phyloP scores from a whole-genome alignment of 192 early-diverging fungal genomes.

The Coemansia sp. region DNA sequence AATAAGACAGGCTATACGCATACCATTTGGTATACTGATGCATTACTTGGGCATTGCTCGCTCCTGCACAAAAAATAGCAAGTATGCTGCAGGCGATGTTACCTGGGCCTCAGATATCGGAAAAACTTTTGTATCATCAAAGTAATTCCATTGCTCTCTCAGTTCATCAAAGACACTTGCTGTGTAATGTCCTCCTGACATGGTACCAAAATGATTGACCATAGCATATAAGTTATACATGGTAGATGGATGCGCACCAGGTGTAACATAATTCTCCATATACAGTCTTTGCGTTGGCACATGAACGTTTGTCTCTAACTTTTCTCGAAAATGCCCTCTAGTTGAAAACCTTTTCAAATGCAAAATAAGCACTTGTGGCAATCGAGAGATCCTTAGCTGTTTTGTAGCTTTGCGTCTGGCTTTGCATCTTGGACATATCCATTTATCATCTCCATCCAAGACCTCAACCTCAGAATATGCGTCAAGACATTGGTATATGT shows the following conservation, averaged over 20 bases:
- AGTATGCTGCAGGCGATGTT: slow-evolving; percentile 40
- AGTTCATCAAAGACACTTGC: slow-evolving; percentile 66
- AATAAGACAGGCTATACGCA: no score
- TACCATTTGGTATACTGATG: neutral
- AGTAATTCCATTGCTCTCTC: slow-evolving; percentile 74
- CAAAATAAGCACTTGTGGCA: slow-evolving; percentile 89
- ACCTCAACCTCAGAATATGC: slow-evolving; percentile 82
- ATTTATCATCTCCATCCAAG: slow-evolving; percentile 87
- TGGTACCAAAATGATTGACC: slow-evolving; percentile 75
- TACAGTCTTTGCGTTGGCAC: slow-evolving; percentile 72
- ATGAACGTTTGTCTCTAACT: slow-evolving; percentile 82
- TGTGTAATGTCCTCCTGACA: slow-evolving; percentile 79
- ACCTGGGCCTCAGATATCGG: slow-evolving; percentile 37
- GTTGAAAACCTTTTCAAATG: slow-evolving; percentile 94
- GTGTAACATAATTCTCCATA: slow-evolving; percentile 58
- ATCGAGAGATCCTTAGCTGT: slow-evolving; percentile 67
- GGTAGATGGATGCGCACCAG: slow-evolving; percentile 4
- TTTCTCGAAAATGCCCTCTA: slow-evolving; percentile 89
- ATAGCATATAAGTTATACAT: slow-evolving; percentile 82
- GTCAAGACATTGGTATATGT: slow-evolving; percentile 82
- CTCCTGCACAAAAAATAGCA: slow-evolving; percentile 46
- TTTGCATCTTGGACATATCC: slow-evolving; percentile 88
- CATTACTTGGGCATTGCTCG: slow-evolving; percentile 3
- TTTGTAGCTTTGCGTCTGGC: slow-evolving; percentile 72
- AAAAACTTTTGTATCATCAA: slow-evolving; percentile 78